Percentiles rank a stretch among this genome's conserved stretches.
phyloP scores from a whole-genome alignment of 73 alveolate species.

The Paramecium caudatum region DNA sequence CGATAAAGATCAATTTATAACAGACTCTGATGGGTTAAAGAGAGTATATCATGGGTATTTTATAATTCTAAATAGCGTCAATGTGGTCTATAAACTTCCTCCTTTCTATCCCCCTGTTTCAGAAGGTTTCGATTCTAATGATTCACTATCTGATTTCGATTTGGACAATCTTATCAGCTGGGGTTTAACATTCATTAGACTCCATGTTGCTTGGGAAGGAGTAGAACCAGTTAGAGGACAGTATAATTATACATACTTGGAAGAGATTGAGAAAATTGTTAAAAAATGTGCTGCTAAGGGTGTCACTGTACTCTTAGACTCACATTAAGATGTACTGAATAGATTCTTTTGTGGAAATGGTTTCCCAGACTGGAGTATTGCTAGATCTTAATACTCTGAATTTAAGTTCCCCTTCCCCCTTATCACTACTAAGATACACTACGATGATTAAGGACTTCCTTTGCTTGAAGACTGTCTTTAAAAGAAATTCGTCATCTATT shows the following conservation, averaged over 20 bases:
- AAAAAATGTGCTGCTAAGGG: constrained; percentile 87
- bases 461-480: constrained; percentile 85
- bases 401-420: constrained; percentile 72
- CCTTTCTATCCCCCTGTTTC: constrained; percentile 89
- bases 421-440: constrained; percentile 57
- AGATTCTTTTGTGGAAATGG: constrained; percentile 97
- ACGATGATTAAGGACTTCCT: constrained; percentile 83
- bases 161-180: constrained; percentile 82
- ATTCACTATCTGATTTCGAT: constrained; percentile 87
- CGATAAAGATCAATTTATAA: constrained; percentile 30
- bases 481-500: constrained; percentile 79
- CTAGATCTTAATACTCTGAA: constrained; percentile 54
- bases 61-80: constrained; percentile 80
- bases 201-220: constrained; percentile 96
- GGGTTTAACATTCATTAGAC: constrained; percentile 91
- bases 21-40: constrained; percentile 52
- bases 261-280: constrained; percentile 85
- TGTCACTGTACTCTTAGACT: constrained; percentile 91
- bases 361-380: constrained; percentile 90
- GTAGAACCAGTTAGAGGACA: constrained; percentile 89
- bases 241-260: constrained; percentile 89
- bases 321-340: constrained; percentile 91
- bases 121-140: constrained; percentile 88
- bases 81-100: constrained; percentile 85
- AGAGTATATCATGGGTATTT: constrained; percentile 67